Base-by-base conservation (phyloP, 176 grass and related monocot species). In the Eleusine coracana region DNA sequence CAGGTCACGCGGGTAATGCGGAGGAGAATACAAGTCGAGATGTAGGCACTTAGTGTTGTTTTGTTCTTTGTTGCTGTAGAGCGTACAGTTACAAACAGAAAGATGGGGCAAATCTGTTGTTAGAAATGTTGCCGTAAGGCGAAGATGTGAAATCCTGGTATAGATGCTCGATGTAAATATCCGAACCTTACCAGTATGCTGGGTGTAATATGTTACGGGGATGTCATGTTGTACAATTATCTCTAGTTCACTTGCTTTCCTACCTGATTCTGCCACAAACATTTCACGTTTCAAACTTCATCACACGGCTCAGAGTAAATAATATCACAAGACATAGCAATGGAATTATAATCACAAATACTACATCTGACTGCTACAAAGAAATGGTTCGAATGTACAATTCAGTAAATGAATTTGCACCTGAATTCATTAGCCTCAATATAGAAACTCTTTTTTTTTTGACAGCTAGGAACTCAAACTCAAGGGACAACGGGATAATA, bases 21-120 rank as follows among this genome's bases (percentile, higher is more conserved):
- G 10, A 50, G 65, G 10, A 50, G 48, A 16, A 29, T 63, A 59
- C 77, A 61, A 69, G 50, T 17, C 21, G 21, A 34, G 66, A 7
- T 65, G 41, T 39, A 72, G 64, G 64, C 44, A 45, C 48, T 62
- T 20, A 55, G 12, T 74, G 68, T 66, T 64, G 7, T 40, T 13
- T 23, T 38, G 21, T 71, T 12, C 7, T 54, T 16, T 5, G 3
- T 49, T 23, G 49, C 2, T 28, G 31, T 52, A 66, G 81, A 76
- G 41, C 20, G 71, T 89, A 75, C 76, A 80, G 77, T 80, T 89
- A 80, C 63, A 76, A 10, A 69, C 62, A 14, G 38, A 40, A 48
- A 68, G 68, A 38, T 2, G 38, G 39, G 41, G 23, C 2, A 65
- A 36, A 52, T 56, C 4, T 7, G 31, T 21, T 66, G 55, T 59